phyloP scores from a whole-genome alignment of 352 stramenopile genomes.

The Globisporangium orthogonon region DNA sequence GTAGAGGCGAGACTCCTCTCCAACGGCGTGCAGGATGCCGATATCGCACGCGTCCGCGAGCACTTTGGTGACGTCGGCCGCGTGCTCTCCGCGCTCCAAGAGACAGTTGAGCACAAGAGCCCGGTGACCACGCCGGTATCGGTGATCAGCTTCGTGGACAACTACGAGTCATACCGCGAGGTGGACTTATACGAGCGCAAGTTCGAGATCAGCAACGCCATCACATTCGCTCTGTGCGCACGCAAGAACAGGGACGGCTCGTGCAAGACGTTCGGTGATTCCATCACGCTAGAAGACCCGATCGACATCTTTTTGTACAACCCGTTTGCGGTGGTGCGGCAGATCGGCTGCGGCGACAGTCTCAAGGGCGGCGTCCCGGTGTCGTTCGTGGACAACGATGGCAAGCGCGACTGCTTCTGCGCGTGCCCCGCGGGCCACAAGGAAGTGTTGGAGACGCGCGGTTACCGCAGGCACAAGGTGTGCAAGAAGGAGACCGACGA shows the following conservation, averaged over 20 bases:
- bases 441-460: slow-evolving; percentile 11
- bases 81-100: slow-evolving; percentile 5
- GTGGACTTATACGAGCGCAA: slow-evolving; percentile 9
- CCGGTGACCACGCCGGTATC: neutral
- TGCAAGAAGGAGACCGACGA: slow-evolving; percentile 26
- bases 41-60: slow-evolving; percentile 3
- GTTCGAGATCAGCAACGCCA: slow-evolving; percentile 8
- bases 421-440: slow-evolving; percentile 35
- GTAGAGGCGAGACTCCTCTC: slow-evolving; percentile 3
- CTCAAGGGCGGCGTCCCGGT: slow-evolving; percentile 39
- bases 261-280: slow-evolving; percentile 22
- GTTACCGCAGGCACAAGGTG: slow-evolving; percentile 1
- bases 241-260: slow-evolving; percentile 12
- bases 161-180: slow-evolving; percentile 7
- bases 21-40: slow-evolving; percentile 4
- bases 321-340: slow-evolving; percentile 36
- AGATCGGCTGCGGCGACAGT: slow-evolving; percentile 23
- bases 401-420: slow-evolving; percentile 47
- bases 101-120: neutral
- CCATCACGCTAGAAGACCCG: slow-evolving; percentile 22
- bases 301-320: slow-evolving; percentile 64
- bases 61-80: slow-evolving; percentile 5
- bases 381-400: slow-evolving; percentile 28
- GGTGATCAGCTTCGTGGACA: slow-evolving; percentile 15
- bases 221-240: slow-evolving; percentile 18